A percentile compares a stretch with the other conserved stretches of the same genome.
phyloP scores from a whole-genome alignment of 2,329 filamentous ascomycete genomes.

The Fusarium caatingaense region DNA sequence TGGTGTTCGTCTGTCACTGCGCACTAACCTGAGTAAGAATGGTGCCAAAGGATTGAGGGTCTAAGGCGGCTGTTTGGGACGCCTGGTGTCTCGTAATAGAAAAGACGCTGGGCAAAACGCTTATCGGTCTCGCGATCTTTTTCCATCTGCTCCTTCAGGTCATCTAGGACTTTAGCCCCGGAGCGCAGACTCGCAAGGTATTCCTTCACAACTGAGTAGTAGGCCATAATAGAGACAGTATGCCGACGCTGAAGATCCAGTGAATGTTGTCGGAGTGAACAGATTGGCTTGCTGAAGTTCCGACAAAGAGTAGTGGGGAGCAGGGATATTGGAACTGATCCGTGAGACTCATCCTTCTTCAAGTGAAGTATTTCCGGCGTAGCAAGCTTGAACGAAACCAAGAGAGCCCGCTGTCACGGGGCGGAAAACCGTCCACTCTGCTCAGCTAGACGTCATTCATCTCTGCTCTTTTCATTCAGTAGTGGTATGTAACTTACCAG shows the following conservation, averaged over 20 bases:
- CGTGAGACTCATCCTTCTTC: slow-evolving; percentile 61
- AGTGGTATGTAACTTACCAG: background rate
- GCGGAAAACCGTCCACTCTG: background rate
- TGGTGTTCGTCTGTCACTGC: background rate
- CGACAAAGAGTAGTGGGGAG: slow-evolving; percentile 64
- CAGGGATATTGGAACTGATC: slow-evolving; percentile 61
- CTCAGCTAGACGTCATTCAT: background rate
- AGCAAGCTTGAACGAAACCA: slow-evolving; percentile 67
- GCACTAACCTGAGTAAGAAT: slow-evolving; percentile 55
- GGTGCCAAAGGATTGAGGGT: slow-evolving; percentile 57
- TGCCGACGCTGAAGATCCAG: slow-evolving; percentile 54
- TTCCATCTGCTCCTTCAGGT: too few relatives aligned
- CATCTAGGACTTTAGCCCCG: too few relatives aligned
- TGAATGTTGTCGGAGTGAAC: slow-evolving; percentile 66
- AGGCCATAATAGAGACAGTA: slow-evolving; percentile 24
- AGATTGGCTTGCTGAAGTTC: slow-evolving; percentile 62
- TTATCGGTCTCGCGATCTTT: too few relatives aligned
- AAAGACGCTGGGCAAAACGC: too few relatives aligned
- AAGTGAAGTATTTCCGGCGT: slow-evolving; percentile 54
- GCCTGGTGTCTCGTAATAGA: too few relatives aligned
- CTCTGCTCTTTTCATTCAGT: background rate
- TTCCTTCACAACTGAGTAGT: too few relatives aligned
- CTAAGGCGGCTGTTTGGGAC: too few relatives aligned
- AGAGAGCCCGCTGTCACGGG: slow-evolving; percentile 52
- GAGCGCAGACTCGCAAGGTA: too few relatives aligned